Conservation (phyloP, 495 filamentous ascomycete species). For the Pseudomonodictys pantanalensis region DNA sequence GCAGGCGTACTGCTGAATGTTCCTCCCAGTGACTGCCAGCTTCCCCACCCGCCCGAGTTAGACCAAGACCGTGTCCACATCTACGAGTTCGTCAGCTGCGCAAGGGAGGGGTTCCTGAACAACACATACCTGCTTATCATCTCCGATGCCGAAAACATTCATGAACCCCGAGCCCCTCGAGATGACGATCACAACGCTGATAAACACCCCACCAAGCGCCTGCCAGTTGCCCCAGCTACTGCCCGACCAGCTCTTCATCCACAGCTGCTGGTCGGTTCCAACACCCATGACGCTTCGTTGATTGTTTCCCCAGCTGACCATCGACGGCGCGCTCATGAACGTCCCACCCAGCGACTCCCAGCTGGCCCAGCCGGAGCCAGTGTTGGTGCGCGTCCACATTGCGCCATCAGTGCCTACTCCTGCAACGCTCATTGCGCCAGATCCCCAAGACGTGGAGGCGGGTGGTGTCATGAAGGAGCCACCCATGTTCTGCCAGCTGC, state of each 20-base stretch:
- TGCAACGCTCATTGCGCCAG: background rate
- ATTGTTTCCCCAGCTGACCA: background rate
- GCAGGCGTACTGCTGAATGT: background rate
- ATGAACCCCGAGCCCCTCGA: background rate
- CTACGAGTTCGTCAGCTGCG: background rate
- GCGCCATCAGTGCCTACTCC: background rate
- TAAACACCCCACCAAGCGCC: background rate
- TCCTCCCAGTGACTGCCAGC: constrained; percentile 6
- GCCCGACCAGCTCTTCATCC: background rate
- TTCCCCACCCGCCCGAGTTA: background rate
- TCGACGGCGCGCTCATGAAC: background rate
- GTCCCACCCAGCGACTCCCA: constrained; percentile 10
- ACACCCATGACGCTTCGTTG: background rate
- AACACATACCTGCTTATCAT: background rate
- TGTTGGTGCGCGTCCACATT: background rate
- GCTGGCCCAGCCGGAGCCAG: background rate
- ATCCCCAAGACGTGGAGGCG: background rate
- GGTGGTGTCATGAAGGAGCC: constrained; percentile 6
- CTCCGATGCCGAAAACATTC: background rate
- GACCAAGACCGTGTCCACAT: background rate
- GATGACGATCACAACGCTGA: background rate
- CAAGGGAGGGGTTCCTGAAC: background rate
- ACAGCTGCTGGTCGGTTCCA: background rate
- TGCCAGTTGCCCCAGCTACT: constrained; percentile 7
- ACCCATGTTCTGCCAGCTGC: background rate